A percentile compares a stretch with the other conserved stretches of the same genome.
Conservation (phyloP, 2,329 filamentous ascomycete genomes). For the Truncatella angustata region DNA sequence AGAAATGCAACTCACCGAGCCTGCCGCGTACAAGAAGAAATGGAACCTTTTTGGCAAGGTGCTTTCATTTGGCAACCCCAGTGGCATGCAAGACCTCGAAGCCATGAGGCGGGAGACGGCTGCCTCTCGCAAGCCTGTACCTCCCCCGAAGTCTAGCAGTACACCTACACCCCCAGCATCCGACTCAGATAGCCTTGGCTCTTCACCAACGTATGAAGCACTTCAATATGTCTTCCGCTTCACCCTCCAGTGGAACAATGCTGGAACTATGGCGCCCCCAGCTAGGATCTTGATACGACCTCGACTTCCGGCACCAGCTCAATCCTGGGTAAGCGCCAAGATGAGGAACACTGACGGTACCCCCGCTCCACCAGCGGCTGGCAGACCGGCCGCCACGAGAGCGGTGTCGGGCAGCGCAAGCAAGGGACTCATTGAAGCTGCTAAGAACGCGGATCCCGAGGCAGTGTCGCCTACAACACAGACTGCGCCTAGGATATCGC, state of each 20-base stretch:
- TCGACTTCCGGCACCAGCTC: conserved; percentile 68
- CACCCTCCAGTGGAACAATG: conserved; percentile 63
- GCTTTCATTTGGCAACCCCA: conserved; percentile 43
- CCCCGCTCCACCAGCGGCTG: conserved; percentile 34
- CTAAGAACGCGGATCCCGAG: conserved; percentile 46
- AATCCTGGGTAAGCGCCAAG: conserved; percentile 52
- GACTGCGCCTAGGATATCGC: conserved; percentile 19
- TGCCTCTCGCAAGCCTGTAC: conserved; percentile 37
- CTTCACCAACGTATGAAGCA: conserved; percentile 53
- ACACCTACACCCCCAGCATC: conserved; percentile 36
- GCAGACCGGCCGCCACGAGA: conserved; percentile 43
- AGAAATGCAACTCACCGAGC: conserved; percentile 10
- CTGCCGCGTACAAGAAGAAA: conserved; percentile 50
- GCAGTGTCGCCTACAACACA: conserved; percentile 28
- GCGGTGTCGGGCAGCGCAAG: conserved; percentile 45
- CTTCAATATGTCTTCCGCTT: conserved; percentile 71
- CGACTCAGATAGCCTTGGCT: conserved; percentile 53
- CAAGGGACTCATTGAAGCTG: conserved; percentile 47
- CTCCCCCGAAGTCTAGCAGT: conserved; percentile 32
- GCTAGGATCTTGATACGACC: conserved; percentile 67
- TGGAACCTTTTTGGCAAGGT: conserved; percentile 66
- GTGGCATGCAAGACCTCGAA: conserved; percentile 47
- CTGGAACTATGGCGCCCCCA: conserved; percentile 50
- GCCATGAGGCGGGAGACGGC: conserved; percentile 49
- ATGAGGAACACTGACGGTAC: conserved; percentile 28